Conservation (phyloP, 2,329 filamentous ascomycete genomes). For the Colletotrichum euphorbiae region DNA sequence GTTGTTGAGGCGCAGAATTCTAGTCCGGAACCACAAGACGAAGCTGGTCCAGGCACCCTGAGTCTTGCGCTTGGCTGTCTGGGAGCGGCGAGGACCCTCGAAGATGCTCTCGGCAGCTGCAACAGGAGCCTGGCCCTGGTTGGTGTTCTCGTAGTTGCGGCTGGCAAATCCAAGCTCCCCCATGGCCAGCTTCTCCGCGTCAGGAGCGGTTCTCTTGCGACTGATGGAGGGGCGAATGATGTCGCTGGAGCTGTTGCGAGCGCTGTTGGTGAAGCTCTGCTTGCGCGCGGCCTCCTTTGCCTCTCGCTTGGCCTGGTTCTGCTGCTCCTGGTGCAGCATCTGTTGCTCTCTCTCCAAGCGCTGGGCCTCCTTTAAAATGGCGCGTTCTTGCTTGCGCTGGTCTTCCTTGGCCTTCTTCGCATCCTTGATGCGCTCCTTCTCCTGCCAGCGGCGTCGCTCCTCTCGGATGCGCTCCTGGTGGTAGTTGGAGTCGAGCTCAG, state of each 20-base stretch:
- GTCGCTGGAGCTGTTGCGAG: slow-evolving; percentile 46
- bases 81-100: slow-evolving; percentile 55
- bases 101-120: slow-evolving; percentile 60
- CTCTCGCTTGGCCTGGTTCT: slow-evolving; percentile 29
- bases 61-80: slow-evolving; percentile 69
- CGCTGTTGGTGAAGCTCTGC: slow-evolving; percentile 51
- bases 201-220: slow-evolving; percentile 44
- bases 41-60: slow-evolving; percentile 72
- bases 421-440: slow-evolving; percentile 70
- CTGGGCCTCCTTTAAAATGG: slow-evolving; percentile 67
- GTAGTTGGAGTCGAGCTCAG: slow-evolving; percentile 65
- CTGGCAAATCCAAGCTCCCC: slow-evolving; percentile 51
- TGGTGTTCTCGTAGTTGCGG: slow-evolving; percentile 59
- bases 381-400: slow-evolving; percentile 68
- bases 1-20: slow-evolving; percentile 56
- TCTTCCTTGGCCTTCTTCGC: slow-evolving; percentile 72
- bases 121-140: slow-evolving; percentile 47
- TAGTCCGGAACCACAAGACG: slow-evolving; percentile 73
- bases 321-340: slow-evolving; percentile 36
- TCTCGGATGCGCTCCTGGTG: slow-evolving; percentile 69
- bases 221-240: slow-evolving; percentile 47
- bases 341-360: slow-evolving; percentile 61
- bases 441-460: slow-evolving; percentile 72
- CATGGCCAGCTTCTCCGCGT: slow-evolving; percentile 54
- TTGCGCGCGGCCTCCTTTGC: slow-evolving; percentile 50